A percentile compares a stretch with the other conserved stretches of the same genome.
Evolutionary conservation across 2,329 filamentous ascomycete species (phyloP).

Genomic region (Fusarium sp.): DNA sequence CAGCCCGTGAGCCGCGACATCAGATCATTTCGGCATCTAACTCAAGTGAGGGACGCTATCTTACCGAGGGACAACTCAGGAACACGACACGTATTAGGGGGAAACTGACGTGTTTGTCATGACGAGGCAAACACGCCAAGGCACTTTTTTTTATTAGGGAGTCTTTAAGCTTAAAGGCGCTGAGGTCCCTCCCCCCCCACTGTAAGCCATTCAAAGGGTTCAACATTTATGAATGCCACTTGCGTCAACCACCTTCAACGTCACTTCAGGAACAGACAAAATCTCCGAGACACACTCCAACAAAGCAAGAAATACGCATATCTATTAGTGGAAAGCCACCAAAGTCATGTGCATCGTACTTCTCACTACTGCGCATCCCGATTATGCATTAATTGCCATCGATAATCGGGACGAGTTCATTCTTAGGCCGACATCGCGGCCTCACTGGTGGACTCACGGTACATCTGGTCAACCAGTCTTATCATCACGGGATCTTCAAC

Average conservation of each 20-base stretch:
- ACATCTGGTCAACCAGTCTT: conserved; percentile 57
- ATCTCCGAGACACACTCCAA: not conserved
- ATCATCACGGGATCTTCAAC: conserved; percentile 68
- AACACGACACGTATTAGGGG: conserved; percentile 11
- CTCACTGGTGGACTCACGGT: conserved; percentile 68
- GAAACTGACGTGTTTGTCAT: conserved; percentile 12
- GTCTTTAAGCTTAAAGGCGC: conserved; percentile 34
- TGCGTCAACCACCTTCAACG: conserved; percentile 17
- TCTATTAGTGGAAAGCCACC: not conserved
- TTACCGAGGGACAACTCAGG: conserved; percentile 30
- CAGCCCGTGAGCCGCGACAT: conserved; percentile 25
- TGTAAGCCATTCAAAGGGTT: not conserved
- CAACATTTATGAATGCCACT: conserved; percentile 7
- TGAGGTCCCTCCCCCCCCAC: conserved; percentile 22
- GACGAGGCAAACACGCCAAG: not conserved
- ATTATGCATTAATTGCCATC: conserved; percentile 77
- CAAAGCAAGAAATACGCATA: not conserved
- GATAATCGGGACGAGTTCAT: conserved; percentile 82
- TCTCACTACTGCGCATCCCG: conserved; percentile 77
- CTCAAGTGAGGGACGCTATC: not conserved
- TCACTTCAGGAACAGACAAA: not conserved
- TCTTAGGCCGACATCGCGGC: conserved; percentile 68
- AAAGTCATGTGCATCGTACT: conserved; percentile 77
- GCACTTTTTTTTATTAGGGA: not conserved
- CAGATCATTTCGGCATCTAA: conserved; percentile 21